Base-by-base conservation (phyloP, 306 rosid species). In the Sesbania bispinosa region DNA sequence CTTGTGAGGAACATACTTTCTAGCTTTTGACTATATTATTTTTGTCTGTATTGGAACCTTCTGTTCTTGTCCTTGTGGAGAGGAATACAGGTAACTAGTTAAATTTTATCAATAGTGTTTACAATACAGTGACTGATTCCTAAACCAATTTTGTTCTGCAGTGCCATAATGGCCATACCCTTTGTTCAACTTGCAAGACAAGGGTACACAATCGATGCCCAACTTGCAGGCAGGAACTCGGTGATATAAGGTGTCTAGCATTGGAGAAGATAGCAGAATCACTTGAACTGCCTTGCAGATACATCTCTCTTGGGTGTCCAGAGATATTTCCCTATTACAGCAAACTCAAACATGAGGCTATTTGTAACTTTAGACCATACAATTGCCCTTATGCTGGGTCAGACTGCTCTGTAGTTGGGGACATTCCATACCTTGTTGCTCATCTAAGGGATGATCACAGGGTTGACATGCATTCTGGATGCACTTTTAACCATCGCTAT, bases 391-490 rank as follows among this genome's bases (percentile, higher is more conserved):
- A 86, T 45, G 92, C 96, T 15, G 92, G 96, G 14, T 89, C 96
- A 42, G 96, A 89, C 68, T 89, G 96, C 79, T 86, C 92, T n/a
- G 63, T 77, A 39, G 82, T 77, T 57, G 96, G 96, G 35, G 86
- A 89, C 60, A 89, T 86, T 66, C 82, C 92, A 6, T 78, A 63
- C 57, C 96, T 86, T 62, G 92, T 89, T 53, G 35, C 86, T 26
- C 96, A 89, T 71, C 81, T 89, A 67, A 81, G 92, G 64, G 92
- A 89, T 62, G 89, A 89, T 60, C 96, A 89, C 83, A 87, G 85
- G 73, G 96, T 89, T 74, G 96, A 89, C 67, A 89, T 89, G 96
- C 96, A 89, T 68, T 84, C 92, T n/a, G 92, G 92, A 38, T 86
- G 81, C 80, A 86, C 96, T 33, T 89, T 89, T 53, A 89, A 89